Percentiles rank a stretch among this genome's conserved stretches.
phyloP scores from a whole-genome alignment of 225 moss, liverwort and hornwort genomes.

The Climacium dendroides region DNA sequence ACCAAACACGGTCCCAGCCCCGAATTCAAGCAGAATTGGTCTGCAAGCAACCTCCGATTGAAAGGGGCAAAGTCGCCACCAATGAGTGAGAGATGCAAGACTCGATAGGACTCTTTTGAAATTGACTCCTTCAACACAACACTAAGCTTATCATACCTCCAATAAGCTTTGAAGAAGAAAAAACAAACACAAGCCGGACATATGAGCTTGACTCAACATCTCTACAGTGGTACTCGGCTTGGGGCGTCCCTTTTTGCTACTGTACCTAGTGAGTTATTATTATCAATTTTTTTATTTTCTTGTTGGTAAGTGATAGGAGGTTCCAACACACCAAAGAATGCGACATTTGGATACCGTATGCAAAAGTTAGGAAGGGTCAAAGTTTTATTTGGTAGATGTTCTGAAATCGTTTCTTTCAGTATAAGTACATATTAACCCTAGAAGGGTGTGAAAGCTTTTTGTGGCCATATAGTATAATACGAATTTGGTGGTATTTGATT shows the following conservation, averaged over 20 bases:
- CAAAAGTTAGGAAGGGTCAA: background rate
- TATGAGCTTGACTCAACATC: background rate
- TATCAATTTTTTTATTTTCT: background rate
- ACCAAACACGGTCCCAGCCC: background rate
- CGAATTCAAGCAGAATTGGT: background rate
- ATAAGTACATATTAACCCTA: background rate
- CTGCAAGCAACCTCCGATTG: background rate
- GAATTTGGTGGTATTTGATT: no score
- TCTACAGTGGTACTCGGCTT: background rate
- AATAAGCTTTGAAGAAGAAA: background rate
- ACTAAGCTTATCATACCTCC: no score
- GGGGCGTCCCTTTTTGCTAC: background rate
- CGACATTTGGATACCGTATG: rapidly evolving
- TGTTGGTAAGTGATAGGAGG: background rate
- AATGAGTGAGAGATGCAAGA: background rate
- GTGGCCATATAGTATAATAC: no score
- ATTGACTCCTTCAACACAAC: background rate
- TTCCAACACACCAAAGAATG: background rate
- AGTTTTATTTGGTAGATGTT: background rate
- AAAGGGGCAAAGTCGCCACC: background rate
- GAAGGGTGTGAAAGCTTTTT: no score
- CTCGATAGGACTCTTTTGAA: background rate
- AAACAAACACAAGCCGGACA: background rate
- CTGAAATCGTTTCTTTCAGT: background rate
- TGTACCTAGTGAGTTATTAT: background rate